Conservation (phyloP, 225 moss, liverwort and hornwort species). For the Climacium dendroides region DNA sequence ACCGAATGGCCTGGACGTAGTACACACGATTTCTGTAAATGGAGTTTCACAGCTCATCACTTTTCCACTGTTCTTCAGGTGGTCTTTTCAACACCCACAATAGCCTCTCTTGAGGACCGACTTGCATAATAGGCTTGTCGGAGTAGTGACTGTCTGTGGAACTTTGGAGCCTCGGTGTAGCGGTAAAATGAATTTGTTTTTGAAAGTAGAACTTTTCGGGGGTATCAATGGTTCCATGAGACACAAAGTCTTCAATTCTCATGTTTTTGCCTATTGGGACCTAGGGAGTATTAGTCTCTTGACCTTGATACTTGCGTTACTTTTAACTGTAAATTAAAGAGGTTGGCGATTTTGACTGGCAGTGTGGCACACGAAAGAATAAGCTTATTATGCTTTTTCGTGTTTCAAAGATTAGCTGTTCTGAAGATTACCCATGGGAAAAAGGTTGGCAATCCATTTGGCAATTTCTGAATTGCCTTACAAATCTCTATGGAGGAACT, state of each 20-base stretch:
- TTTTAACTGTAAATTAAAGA: neutral
- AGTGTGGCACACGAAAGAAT: neutral
- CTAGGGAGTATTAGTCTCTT: neutral
- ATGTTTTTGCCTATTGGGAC: neutral
- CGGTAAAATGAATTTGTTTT: neutral
- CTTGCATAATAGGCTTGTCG: neutral
- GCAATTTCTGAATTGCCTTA: neutral
- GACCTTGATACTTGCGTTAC: neutral
- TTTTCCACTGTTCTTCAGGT: neutral
- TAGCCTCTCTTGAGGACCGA: neutral
- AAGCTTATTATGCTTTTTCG: neutral
- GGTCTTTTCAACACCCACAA: neutral
- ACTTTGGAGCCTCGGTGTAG: neutral
- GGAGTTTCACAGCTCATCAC: neutral
- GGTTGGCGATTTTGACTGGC: neutral
- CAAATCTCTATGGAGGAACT: neutral
- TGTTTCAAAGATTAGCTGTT: neutral
- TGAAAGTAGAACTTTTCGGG: neutral
- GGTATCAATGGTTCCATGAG: neutral
- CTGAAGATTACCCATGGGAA: neutral
- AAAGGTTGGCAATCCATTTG: neutral
- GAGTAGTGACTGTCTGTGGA: neutral
- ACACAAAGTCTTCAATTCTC: neutral
- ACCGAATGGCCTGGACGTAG: neutral
- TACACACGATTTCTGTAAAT: neutral